Percentiles rank a stretch among this genome's conserved stretches.
phyloP scores from a whole-genome alignment of 2,329 filamentous ascomycete species.

The Pseudogymnoascus sp. region DNA sequence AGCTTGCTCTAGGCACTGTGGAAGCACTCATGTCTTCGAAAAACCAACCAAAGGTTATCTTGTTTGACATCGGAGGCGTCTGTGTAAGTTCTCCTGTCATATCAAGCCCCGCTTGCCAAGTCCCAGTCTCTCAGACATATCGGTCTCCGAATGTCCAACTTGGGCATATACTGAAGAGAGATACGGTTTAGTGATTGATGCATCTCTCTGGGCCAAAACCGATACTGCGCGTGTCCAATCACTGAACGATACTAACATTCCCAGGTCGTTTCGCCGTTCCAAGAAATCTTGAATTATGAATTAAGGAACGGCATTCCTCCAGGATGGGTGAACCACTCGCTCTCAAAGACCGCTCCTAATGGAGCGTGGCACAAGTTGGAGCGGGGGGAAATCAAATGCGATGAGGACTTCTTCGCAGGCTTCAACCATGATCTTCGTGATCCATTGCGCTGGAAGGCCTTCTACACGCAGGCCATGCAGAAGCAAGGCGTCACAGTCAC shows the following conservation, averaged over 20 bases:
- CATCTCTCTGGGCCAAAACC: background rate
- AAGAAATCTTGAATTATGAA: slow-evolving; percentile 89
- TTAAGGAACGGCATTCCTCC: slow-evolving; percentile 64
- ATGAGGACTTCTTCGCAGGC: slow-evolving; percentile 63
- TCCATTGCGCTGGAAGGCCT: slow-evolving; percentile 60
- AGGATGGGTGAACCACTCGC: slow-evolving; percentile 87
- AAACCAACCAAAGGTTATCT: slow-evolving; percentile 59
- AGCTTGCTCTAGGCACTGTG: slow-evolving; percentile 24
- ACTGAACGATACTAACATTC: background rate
- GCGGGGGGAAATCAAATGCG: slow-evolving; percentile 69
- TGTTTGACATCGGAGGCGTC: slow-evolving; percentile 96
- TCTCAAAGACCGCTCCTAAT: slow-evolving; percentile 66
- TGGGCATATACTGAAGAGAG: background rate
- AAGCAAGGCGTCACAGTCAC: slow-evolving; percentile 31
- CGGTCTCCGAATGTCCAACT: background rate
- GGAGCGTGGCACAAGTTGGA: slow-evolving; percentile 88
- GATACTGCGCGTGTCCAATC: background rate
- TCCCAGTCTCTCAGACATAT: background rate
- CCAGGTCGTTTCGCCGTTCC: slow-evolving; percentile 78
- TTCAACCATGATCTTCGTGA: slow-evolving; percentile 70
- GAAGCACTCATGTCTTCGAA: slow-evolving; percentile 31
- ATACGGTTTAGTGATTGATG: background rate
- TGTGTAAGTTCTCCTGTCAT: slow-evolving; percentile 58
- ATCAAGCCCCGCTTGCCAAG: background rate
- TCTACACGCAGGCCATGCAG: slow-evolving; percentile 41